Evolutionary conservation across 345 rosid genomes (phyloP).

Genomic region (Balakata baccata): DNA sequence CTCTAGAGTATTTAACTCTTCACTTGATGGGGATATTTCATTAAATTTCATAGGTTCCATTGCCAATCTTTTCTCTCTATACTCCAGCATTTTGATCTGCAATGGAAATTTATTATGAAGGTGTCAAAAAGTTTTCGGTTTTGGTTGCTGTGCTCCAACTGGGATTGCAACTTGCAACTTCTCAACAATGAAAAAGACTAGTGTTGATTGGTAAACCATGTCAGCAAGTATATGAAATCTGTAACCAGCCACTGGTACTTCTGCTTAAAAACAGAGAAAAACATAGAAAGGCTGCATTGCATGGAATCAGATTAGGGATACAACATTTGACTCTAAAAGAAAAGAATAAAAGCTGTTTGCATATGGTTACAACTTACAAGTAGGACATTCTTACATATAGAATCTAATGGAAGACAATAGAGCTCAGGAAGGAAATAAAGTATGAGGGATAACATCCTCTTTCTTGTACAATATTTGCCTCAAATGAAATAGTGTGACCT

Average conservation of each 20-base stretch:
- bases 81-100: conserved; percentile 75
- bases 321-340: neutral
- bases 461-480: neutral
- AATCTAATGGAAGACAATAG: too few relatives aligned
- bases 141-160: too few relatives aligned
- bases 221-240: neutral
- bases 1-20: conserved; percentile 51
- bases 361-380: neutral
- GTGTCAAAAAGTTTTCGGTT: neutral
- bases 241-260: conserved; percentile 2
- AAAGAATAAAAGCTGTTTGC: neutral
- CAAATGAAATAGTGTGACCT: neutral
- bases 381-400: neutral
- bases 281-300: neutral
- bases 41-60: conserved; percentile 70
- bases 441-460: neutral
- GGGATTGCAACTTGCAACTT: neutral
- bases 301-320: neutral
- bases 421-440: neutral
- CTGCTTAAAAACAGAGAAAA: neutral
- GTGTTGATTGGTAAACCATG: neutral
- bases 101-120: neutral
- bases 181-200: neutral
- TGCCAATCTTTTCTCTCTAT: conserved; percentile 57
- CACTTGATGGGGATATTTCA: conserved; percentile 40